These are phyloP conservation scores for Tetrahymena borealis DNA, from an alignment of 73 alveolate genomes.

Conservation along the genomic window DNA sequence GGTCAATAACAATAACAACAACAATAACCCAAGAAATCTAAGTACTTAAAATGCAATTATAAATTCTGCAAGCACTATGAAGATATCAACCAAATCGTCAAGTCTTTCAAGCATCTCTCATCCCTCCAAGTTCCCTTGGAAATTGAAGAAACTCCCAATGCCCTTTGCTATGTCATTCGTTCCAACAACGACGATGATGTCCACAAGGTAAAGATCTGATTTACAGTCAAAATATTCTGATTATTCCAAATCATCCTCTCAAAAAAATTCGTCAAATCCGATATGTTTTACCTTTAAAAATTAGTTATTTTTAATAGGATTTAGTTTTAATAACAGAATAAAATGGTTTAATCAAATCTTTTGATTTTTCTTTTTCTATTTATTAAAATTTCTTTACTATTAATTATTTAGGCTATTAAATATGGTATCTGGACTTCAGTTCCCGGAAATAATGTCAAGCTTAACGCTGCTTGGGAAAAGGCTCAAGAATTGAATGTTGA, in stretches of 20 bases:
- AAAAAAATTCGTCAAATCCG: too few relatives aligned
- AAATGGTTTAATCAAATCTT: too few relatives aligned
- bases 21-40: background rate
- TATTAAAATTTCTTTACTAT: background rate
- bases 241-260: too few relatives aligned
- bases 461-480: constrained; percentile 20
- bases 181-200: constrained; percentile 44
- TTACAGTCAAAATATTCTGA: too few relatives aligned
- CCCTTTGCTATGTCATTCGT: constrained; percentile 22
- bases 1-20: background rate
- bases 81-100: background rate
- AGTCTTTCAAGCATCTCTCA: background rate
- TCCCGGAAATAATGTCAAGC: constrained; percentile 17
- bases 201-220: constrained; percentile 15
- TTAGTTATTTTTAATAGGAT: too few relatives aligned
- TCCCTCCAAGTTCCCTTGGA: background rate
- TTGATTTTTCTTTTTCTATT: too few relatives aligned
- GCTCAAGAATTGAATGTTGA: background rate
- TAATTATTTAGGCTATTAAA: constrained; percentile 14
- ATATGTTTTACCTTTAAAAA: too few relatives aligned
- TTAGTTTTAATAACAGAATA: too few relatives aligned
- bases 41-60: background rate
- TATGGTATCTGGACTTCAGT: constrained; percentile 45
- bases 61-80: background rate
- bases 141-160: constrained; percentile 16